A percentile compares a stretch with the other conserved stretches of the same genome.
These are phyloP conservation scores for Globisporangium spiculum DNA, from an alignment of 352 stramenopile species.

Conservation along the genomic window DNA sequence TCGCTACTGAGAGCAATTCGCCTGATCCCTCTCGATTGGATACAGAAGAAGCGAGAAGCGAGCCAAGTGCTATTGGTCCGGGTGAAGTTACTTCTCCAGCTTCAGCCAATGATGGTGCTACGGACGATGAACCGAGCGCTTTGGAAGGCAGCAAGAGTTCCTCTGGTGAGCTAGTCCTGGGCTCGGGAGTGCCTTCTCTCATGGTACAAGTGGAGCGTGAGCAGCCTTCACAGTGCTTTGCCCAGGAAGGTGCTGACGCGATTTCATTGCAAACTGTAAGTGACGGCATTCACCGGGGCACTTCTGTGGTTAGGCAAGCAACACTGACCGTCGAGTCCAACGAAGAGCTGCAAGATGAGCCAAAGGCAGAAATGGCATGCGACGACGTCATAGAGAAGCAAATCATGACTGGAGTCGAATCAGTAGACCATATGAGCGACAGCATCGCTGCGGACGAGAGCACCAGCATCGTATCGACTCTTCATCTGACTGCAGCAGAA, in stretches of 20 bases:
- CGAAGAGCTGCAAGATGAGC: neutral
- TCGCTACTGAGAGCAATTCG: neutral
- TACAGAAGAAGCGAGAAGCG: neutral
- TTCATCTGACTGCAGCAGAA: conserved; percentile 9
- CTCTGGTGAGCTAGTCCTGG: neutral
- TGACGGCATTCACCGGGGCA: neutral
- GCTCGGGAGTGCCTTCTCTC: neutral
- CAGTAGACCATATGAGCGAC: neutral
- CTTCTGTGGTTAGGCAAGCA: neutral
- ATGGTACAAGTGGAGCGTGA: neutral
- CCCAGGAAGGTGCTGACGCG: neutral
- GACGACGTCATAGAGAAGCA: neutral
- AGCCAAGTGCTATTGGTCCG: neutral
- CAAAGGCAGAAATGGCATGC: neutral
- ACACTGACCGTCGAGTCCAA: neutral
- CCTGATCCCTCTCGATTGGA: neutral
- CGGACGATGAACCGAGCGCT: neutral
- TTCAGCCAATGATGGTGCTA: neutral
- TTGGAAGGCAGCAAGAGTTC: neutral
- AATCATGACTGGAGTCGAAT: conserved; percentile 10
- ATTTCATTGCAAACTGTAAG: neutral
- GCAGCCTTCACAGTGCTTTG: neutral
- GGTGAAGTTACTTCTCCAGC: neutral
- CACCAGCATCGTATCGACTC: neutral
- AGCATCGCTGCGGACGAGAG: neutral